phyloP scores from a whole-genome alignment of 1,139 yeast species.

The Magnusiomyces clavatus region DNA sequence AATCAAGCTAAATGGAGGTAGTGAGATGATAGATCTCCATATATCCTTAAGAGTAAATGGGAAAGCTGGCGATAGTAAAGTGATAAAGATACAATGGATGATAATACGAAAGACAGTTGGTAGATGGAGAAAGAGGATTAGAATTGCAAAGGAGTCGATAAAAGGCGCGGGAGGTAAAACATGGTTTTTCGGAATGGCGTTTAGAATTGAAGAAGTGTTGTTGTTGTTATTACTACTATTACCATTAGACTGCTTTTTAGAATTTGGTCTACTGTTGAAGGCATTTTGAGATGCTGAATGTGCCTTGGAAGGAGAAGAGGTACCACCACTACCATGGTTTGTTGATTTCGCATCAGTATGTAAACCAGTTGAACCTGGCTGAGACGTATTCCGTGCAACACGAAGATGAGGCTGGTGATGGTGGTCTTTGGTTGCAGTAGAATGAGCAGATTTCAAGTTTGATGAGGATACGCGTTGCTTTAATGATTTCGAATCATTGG shows the following conservation, averaged over 20 bases:
- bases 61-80: constrained; percentile 17
- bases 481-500: no score
- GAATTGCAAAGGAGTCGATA: constrained; percentile 28
- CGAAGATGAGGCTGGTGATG: no score
- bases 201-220: not conserved
- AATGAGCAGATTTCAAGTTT: no score
- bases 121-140: constrained; percentile 24
- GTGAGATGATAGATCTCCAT: not conserved
- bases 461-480: no score
- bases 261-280: not conserved
- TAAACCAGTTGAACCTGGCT: no score
- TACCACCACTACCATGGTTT: no score
- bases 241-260: not conserved
- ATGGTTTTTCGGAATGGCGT: constrained; percentile 6
- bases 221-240: constrained; percentile 8
- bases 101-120: constrained; percentile 26
- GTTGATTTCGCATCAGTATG: no score
- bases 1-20: not conserved
- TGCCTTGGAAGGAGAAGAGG: no score
- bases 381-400: no score
- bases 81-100: constrained; percentile 25
- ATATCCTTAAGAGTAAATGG: not conserved
- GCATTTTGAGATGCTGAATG: no score
- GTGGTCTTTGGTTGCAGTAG: no score
- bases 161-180: constrained; percentile 27